Evolutionary conservation across 768 basidiomycete species (phyloP).

Genomic region (Phanerochaete carnosa): DNA sequence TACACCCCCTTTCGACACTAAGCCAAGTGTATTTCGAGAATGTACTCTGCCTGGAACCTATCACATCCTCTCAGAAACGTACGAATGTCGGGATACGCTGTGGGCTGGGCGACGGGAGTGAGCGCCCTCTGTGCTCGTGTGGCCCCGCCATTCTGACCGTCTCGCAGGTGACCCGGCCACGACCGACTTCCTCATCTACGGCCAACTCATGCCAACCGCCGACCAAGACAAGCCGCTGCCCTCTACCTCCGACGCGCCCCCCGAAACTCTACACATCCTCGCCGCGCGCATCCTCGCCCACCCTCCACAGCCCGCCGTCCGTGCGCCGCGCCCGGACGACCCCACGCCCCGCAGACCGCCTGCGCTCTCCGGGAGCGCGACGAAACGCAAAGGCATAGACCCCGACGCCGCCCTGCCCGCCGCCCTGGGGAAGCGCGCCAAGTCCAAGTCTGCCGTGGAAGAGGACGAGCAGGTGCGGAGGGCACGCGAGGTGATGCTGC

Average conservation of each 20-base stretch:
- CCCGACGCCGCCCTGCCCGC: constrained; percentile 13
- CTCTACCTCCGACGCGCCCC: constrained; percentile 22
- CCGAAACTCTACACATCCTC: constrained; percentile 37
- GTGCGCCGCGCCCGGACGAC: constrained; percentile 69
- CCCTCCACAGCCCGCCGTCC: constrained; percentile 33
- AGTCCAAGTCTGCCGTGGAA: constrained; percentile 4
- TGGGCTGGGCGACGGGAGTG: constrained; percentile 67
- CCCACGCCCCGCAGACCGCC: constrained; percentile 75
- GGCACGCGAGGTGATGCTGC: constrained; percentile 37
- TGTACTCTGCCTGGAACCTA: constrained; percentile 50
- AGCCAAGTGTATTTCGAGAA: constrained; percentile 71
- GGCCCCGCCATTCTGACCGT: not conserved
- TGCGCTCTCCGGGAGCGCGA: constrained; percentile 13
- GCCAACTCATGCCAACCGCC: constrained; percentile 27
- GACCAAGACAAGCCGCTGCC: constrained; percentile 13
- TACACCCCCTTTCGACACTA: constrained; percentile 62
- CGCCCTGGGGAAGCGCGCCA: constrained; percentile 18
- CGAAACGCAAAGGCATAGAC: constrained; percentile 21
- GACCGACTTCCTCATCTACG: constrained; percentile 60
- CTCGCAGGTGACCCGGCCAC: constrained; percentile 62
- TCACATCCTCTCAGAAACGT: constrained; percentile 30
- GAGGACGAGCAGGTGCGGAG: constrained; percentile 31
- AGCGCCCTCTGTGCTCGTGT: constrained; percentile 13
- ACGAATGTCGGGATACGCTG: constrained; percentile 62
- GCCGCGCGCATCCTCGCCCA: constrained; percentile 56